Evolutionary conservation across 352 stramenopile species (phyloP).

Genomic region (Thalassiosira hispida): DNA sequence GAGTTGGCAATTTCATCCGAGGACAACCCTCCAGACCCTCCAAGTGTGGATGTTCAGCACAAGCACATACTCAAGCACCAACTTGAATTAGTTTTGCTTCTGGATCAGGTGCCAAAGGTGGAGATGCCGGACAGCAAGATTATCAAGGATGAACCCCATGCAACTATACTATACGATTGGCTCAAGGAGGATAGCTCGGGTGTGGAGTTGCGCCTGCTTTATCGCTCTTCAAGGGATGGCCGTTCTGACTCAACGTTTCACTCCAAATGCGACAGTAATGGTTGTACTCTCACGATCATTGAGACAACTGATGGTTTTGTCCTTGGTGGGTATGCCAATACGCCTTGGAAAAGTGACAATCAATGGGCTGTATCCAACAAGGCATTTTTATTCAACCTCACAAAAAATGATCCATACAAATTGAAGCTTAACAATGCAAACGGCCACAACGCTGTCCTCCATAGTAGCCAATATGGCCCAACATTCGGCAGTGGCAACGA

Average conservation of each 20-base stretch:
- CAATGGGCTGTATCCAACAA: neutral
- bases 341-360: slow-evolving; percentile 1
- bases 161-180: neutral
- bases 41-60: slow-evolving; percentile 16
- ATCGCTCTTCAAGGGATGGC: slow-evolving; percentile 4
- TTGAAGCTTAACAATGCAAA: slow-evolving; percentile 17
- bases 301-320: slow-evolving; percentile 4
- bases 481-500: slow-evolving; percentile 6
- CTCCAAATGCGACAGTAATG: slow-evolving; percentile 9
- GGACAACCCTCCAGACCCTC: slow-evolving; percentile 5
- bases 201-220: neutral
- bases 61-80: slow-evolving; percentile 19
- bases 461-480: slow-evolving; percentile 1
- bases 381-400: slow-evolving; percentile 21
- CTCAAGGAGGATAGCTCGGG: slow-evolving; percentile 9
- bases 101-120: neutral
- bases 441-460: neutral
- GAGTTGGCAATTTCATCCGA: slow-evolving; percentile 16
- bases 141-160: neutral
- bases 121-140: neutral
- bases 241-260: neutral
- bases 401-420: slow-evolving; percentile 5
- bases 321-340: slow-evolving; percentile 22
- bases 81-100: slow-evolving; percentile 6
- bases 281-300: slow-evolving; percentile 12